Evolutionary conservation across 2,329 filamentous ascomycete genomes (phyloP).

Genomic region (Aspergillus proliferans): DNA sequence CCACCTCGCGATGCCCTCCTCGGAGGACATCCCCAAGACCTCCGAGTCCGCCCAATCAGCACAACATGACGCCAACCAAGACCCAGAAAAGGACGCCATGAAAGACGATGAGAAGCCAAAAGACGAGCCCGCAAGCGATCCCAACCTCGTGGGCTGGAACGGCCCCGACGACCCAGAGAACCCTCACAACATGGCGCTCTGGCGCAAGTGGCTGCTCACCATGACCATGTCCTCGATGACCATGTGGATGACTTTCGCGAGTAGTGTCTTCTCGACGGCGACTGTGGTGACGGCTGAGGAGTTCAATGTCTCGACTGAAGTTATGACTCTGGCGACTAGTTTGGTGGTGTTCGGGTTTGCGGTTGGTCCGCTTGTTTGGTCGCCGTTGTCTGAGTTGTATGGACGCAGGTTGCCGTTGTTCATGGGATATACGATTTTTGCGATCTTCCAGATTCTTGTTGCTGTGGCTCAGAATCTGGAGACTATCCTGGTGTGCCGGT

Average conservation of each 20-base stretch:
- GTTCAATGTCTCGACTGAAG: slow-evolving; percentile 38
- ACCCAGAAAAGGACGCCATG: slow-evolving; percentile 5
- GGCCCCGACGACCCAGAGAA: slow-evolving; percentile 28
- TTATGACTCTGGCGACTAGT: slow-evolving; percentile 37
- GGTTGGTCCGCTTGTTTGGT: slow-evolving; percentile 48
- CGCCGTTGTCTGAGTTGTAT: slow-evolving; percentile 44
- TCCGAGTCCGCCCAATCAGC: slow-evolving; percentile 5
- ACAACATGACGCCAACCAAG: slow-evolving; percentile 4
- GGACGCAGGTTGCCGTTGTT: slow-evolving; percentile 47
- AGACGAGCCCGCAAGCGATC: slow-evolving; percentile 14
- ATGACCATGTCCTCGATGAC: slow-evolving; percentile 26
- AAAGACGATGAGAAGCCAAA: slow-evolving; percentile 8
- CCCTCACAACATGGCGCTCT: slow-evolving; percentile 24
- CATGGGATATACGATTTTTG: slow-evolving; percentile 43
- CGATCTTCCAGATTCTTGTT: slow-evolving; percentile 51
- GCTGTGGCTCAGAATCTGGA: slow-evolving; percentile 49
- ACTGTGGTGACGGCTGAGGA: slow-evolving; percentile 35
- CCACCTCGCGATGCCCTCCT: slow-evolving; percentile 5
- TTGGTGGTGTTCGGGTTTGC: slow-evolving; percentile 46
- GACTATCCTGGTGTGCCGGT: slow-evolving; percentile 51
- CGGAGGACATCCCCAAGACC: slow-evolving; percentile 6
- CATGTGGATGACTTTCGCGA: slow-evolving; percentile 44
- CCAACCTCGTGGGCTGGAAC: slow-evolving; percentile 27
- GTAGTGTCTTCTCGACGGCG: slow-evolving; percentile 42
- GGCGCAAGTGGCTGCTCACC: slow-evolving; percentile 37